phyloP scores from a whole-genome alignment of 345 rosid species.

The Brassica nigra region DNA sequence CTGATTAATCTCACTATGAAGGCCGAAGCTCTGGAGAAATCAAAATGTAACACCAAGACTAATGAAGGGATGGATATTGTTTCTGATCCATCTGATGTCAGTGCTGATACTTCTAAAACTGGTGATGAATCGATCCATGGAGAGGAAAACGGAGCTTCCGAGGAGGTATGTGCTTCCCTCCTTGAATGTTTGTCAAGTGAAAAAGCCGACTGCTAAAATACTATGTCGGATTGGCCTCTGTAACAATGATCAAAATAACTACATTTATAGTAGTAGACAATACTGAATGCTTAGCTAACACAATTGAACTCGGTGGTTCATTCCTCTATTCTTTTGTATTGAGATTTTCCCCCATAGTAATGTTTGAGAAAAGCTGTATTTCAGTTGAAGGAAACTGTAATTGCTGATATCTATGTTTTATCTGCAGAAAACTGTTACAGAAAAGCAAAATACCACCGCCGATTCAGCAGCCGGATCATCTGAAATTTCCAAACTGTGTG shows the following conservation, averaged over 20 bases:
- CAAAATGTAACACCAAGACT: slow-evolving; percentile 45
- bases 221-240: neutral
- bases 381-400: neutral
- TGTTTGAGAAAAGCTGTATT: neutral
- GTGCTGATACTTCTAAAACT: slow-evolving; percentile 44
- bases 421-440: slow-evolving; percentile 45
- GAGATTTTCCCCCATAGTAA: neutral
- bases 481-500: slow-evolving; percentile 47
- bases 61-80: slow-evolving; percentile 44
- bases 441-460: slow-evolving; percentile 35
- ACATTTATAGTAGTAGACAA: neutral
- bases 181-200: neutral
- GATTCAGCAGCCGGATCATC: slow-evolving; percentile 46
- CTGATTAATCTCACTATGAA: slow-evolving; percentile 28
- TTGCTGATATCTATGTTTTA: slow-evolving; percentile 14
- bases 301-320: slow-evolving; percentile 6
- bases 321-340: neutral
- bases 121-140: slow-evolving; percentile 37
- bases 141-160: slow-evolving; percentile 43
- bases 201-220: neutral
- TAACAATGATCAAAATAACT: neutral
- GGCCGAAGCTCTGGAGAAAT: slow-evolving; percentile 57
- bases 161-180: slow-evolving; percentile 40
- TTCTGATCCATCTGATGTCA: slow-evolving; percentile 46
- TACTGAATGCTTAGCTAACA: neutral